Conservation (phyloP, 225 moss, liverwort and hornwort genomes). For the Sphagnum tenellum region DNA sequence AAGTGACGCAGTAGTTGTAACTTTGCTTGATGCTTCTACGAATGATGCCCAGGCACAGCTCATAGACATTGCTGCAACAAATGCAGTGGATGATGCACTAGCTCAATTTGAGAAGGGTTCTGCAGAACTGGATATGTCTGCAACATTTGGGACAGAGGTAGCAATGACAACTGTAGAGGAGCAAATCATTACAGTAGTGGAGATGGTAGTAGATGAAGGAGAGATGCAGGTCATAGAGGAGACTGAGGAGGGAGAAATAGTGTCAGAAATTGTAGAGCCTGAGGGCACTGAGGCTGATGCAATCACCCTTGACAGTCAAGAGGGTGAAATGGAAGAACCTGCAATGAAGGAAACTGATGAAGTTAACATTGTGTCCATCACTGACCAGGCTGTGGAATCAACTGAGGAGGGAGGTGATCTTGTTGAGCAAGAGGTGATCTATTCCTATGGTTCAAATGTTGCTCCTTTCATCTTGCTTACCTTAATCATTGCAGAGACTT, state of each 20-base stretch:
- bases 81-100: slow-evolving; percentile 35
- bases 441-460: too few relatives aligned
- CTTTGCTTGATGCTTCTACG: slow-evolving; percentile 18
- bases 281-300: slow-evolving; percentile 19
- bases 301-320: slow-evolving; percentile 12
- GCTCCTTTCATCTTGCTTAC: too few relatives aligned
- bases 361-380: slow-evolving; percentile 4
- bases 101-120: slow-evolving; percentile 18
- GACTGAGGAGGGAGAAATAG: slow-evolving; percentile 83
- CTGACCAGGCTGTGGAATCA: slow-evolving; percentile 19
- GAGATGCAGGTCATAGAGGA: slow-evolving; percentile 29
- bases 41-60: slow-evolving; percentile 21
- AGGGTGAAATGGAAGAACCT: slow-evolving; percentile 16
- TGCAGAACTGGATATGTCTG: slow-evolving; percentile 16
- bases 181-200: slow-evolving; percentile 18
- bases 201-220: slow-evolving; percentile 17
- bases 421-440: slow-evolving; percentile 29
- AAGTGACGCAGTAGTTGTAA: slow-evolving; percentile 22
- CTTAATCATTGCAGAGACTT: too few relatives aligned
- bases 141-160: slow-evolving; percentile 17
- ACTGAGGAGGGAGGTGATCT: slow-evolving; percentile 13
- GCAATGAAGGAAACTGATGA: slow-evolving; percentile 19
- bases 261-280: slow-evolving; percentile 31
- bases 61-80: slow-evolving; percentile 22
- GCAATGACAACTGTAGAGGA: slow-evolving; percentile 24